These are phyloP conservation scores for Diaporthe aspalathi DNA, from an alignment of 2,329 filamentous ascomycete genomes.

Conservation along the genomic window DNA sequence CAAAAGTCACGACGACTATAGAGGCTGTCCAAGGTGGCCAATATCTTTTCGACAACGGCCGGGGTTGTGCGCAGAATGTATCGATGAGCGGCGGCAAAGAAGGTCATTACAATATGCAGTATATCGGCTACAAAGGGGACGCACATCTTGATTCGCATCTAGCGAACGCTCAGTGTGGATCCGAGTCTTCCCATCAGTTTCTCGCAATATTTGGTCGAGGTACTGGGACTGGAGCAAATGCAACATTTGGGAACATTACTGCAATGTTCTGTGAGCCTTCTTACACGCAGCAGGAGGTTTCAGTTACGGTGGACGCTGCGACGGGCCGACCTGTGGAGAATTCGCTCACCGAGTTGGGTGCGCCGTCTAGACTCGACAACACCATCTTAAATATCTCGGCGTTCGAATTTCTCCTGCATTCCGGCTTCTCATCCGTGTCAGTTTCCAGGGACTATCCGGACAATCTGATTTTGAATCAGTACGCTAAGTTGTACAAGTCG, in stretches of 20 bases:
- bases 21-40: background rate
- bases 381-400: slow-evolving; percentile 50
- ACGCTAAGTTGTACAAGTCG: slow-evolving; percentile 36
- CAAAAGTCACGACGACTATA: slow-evolving; percentile 37
- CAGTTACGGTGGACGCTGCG: slow-evolving; percentile 49
- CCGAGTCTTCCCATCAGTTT: slow-evolving; percentile 52
- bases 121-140: slow-evolving; percentile 56
- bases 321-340: slow-evolving; percentile 35
- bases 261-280: slow-evolving; percentile 55
- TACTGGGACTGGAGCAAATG: background rate
- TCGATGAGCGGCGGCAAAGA: slow-evolving; percentile 37
- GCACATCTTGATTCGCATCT: slow-evolving; percentile 50
- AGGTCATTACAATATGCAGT: slow-evolving; percentile 48
- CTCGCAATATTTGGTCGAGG: slow-evolving; percentile 44
- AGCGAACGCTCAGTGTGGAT: slow-evolving; percentile 47
- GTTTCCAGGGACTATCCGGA: slow-evolving; percentile 44
- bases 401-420: slow-evolving; percentile 49
- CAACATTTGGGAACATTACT: slow-evolving; percentile 43
- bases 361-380: slow-evolving; percentile 37
- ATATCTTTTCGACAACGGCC: slow-evolving; percentile 51
- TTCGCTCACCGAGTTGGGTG: slow-evolving; percentile 29
- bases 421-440: slow-evolving; percentile 41
- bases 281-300: slow-evolving; percentile 60
- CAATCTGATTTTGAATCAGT: slow-evolving; percentile 44
- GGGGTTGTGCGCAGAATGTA: slow-evolving; percentile 50